A percentile compares a stretch with the other conserved stretches of the same genome.
These are phyloP conservation scores for Globisporangium carolinianum DNA, from an alignment of 352 stramenopile species.

Conservation along the genomic window DNA sequence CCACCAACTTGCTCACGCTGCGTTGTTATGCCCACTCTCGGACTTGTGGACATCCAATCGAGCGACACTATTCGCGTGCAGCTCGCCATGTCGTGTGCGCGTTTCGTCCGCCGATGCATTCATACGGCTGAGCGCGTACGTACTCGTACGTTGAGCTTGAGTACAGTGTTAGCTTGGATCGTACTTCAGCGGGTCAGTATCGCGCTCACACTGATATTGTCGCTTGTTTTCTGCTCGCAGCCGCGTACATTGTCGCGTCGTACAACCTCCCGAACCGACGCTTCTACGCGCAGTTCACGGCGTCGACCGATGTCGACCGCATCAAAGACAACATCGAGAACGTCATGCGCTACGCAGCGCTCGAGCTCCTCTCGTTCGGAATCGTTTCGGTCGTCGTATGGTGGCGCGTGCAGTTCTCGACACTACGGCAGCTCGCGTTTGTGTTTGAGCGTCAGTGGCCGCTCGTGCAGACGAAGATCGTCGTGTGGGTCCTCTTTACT, in stretches of 20 bases:
- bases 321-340: conserved; percentile 18
- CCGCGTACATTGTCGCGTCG: conserved; percentile 19
- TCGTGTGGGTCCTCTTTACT: conserved; percentile 36
- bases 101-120: no score
- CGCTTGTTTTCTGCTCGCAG: conserved; percentile 14
- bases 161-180: no score
- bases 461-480: conserved; percentile 34
- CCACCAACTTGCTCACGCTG: no score
- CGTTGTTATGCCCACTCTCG: no score
- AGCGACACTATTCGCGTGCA: no score
- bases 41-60: no score
- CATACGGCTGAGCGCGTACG: no score
- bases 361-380: conserved; percentile 12
- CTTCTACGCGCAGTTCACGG: conserved; percentile 25
- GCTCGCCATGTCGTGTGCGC: no score
- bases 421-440: conserved; percentile 25
- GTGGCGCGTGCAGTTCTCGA: conserved; percentile 18
- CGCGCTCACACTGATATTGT: not conserved
- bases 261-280: conserved; percentile 26
- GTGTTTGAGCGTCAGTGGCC: conserved; percentile 27
- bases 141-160: no score
- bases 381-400: conserved; percentile 15
- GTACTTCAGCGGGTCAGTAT: not conserved
- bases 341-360: conserved; percentile 20
- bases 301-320: conserved; percentile 9